A percentile compares a stretch with the other conserved stretches of the same genome.
phyloP scores from a whole-genome alignment of 2,329 filamentous ascomycete genomes.

The Talaromyces sp. region DNA sequence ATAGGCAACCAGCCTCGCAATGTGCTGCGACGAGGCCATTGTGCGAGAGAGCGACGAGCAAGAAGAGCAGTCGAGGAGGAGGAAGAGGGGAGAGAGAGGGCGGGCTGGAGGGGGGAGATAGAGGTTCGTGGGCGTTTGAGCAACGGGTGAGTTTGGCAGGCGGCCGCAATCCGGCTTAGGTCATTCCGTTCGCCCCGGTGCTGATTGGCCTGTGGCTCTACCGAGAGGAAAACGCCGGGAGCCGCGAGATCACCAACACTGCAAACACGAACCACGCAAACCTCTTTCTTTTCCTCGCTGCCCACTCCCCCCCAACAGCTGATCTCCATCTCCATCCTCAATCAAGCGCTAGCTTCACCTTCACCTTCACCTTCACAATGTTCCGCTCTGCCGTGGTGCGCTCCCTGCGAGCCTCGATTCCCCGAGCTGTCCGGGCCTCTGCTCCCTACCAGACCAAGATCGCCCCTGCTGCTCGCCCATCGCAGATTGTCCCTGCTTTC shows the following conservation, averaged over 20 bases:
- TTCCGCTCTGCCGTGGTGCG: slow-evolving; percentile 83
- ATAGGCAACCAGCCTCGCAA: slow-evolving; percentile 41
- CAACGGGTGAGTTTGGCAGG: slow-evolving; percentile 9
- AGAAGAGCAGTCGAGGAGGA: slow-evolving; percentile 9
- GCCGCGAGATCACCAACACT: slow-evolving; percentile 6
- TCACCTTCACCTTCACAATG: slow-evolving; percentile 56
- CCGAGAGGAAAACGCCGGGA: slow-evolving; percentile 20
- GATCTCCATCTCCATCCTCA: slow-evolving; percentile 6
- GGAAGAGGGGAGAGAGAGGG: neutral
- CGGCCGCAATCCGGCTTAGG: slow-evolving; percentile 30
- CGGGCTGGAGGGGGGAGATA: neutral
- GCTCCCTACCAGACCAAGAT: slow-evolving; percentile 57
- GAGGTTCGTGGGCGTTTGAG: neutral
- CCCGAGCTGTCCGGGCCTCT: slow-evolving; percentile 51
- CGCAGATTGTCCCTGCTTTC: slow-evolving; percentile 58
- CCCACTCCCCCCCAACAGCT: slow-evolving; percentile 7
- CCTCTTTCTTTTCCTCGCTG: slow-evolving; percentile 16
- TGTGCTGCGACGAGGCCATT: slow-evolving; percentile 44
- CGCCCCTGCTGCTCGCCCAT: slow-evolving; percentile 58
- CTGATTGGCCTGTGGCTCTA: slow-evolving; percentile 36
- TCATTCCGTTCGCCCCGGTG: slow-evolving; percentile 34
- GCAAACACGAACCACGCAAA: neutral
- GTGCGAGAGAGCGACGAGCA: slow-evolving; percentile 16
- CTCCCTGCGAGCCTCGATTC: slow-evolving; percentile 58
- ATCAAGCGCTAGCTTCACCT: slow-evolving; percentile 10